Evolutionary conservation across 345 rosid species (phyloP).

Genomic region (Melastoma malabathricum): DNA sequence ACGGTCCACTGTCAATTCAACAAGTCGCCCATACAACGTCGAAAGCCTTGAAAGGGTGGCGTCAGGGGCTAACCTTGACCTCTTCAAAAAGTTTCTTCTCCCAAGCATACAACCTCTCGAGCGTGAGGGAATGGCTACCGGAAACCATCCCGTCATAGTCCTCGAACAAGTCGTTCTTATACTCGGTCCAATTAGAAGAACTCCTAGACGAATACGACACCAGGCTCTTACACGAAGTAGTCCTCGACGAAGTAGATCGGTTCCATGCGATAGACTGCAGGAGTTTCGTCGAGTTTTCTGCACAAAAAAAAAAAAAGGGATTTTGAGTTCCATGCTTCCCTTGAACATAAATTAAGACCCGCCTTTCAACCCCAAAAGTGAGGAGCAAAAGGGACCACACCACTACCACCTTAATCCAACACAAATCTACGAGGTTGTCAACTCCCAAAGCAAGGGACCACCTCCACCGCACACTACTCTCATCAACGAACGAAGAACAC

Average conservation of each 20-base stretch:
- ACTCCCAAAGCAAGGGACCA: no score
- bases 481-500: no score
- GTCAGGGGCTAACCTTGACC: constrained; percentile 35
- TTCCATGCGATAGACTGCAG: constrained; percentile 51
- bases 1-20: no score
- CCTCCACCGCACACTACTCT: no score
- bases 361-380: no score
- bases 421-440: no score
- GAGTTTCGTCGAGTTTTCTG: constrained; percentile 50
- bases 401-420: no score
- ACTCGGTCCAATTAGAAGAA: constrained; percentile 40
- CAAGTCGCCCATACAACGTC: no score
- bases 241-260: constrained; percentile 36
- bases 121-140: constrained; percentile 58
- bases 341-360: no score
- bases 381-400: no score
- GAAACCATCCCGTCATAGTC: constrained; percentile 61
- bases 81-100: constrained; percentile 69
- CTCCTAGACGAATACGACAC: constrained; percentile 45
- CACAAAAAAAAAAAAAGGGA: constrained; percentile 4
- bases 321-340: no score
- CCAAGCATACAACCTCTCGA: constrained; percentile 60
- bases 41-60: no score
- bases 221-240: constrained; percentile 50
- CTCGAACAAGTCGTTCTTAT: constrained; percentile 45